Conservation (phyloP, 352 stramenopile genomes). For the Saprolegnia parasitica region DNA sequence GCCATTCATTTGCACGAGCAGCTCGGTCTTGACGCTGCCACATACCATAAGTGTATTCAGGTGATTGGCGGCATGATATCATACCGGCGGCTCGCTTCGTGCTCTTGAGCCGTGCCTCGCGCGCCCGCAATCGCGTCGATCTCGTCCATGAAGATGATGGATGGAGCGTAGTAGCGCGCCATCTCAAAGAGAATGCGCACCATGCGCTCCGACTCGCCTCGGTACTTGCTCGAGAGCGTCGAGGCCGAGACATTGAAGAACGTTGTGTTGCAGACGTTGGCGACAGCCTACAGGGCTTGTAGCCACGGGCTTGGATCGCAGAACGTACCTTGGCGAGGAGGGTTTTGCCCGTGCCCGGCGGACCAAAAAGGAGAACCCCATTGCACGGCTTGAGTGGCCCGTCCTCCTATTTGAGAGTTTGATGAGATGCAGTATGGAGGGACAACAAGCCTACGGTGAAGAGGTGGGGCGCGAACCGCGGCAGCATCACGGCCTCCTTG, state of each 20-base stretch:
- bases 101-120: slow-evolving; percentile 60
- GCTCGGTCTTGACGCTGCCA: slow-evolving; percentile 93
- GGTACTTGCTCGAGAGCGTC: slow-evolving; percentile 90
- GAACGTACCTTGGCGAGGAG: slow-evolving; percentile 61
- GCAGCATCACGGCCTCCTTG: slow-evolving; percentile 21
- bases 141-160: slow-evolving; percentile 98
- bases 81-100: slow-evolving; percentile 74
- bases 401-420: slow-evolving; percentile 35
- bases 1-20: slow-evolving; percentile 97
- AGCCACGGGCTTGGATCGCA: not conserved
- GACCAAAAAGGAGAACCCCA: slow-evolving; percentile 79
- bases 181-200: slow-evolving; percentile 97
- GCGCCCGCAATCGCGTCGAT: slow-evolving; percentile 91
- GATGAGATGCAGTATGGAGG: not conserved
- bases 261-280: slow-evolving; percentile 93
- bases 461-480: slow-evolving; percentile 12
- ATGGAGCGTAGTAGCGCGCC: slow-evolving; percentile 94
- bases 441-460: not conserved
- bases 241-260: slow-evolving; percentile 98
- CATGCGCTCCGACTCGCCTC: slow-evolving; percentile 93
- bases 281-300: slow-evolving; percentile 54
- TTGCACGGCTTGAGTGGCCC: slow-evolving; percentile 72
- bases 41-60: not conserved
- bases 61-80: slow-evolving; percentile 18
- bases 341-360: slow-evolving; percentile 86